Base-by-base conservation (phyloP, 306 rosid genomes). In the Cyamopsis tetragonoloba region DNA sequence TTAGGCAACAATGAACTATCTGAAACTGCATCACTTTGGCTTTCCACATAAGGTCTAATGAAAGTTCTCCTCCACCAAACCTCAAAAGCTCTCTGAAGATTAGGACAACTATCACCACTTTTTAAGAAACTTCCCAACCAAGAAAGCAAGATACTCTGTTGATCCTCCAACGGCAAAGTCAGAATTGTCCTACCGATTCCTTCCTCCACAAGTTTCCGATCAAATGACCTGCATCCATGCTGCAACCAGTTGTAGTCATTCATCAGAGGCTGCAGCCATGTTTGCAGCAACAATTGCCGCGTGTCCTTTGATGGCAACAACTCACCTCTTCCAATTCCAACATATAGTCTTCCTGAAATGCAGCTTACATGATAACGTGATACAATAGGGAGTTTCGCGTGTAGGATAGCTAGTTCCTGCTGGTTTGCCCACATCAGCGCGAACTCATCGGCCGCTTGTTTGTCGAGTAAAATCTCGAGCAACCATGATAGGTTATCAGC, bases 21-120 rank as follows among this genome's bases (percentile, higher is more conserved):
- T 30, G 84, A 66, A 68, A 55, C 77, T 17, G 24, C 60, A 53
- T 72, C 82, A 19, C 87, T 89, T 76, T 83, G 89, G 43, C 68
- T 75, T 46, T 87, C 96, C 18, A 78, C 73, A 35, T 81, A 83
- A 0, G 96, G 97, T 51, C 91, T 82, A 31, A 85, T 84, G 74
- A 93, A 93, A 56, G 99, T 93, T 58, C 99, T 79, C 48, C 99
- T 68, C 97, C 99, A 90, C 99, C 99, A 93, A 3, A 93, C 99
- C 80, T 93, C 99, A 12, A 93, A 93, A 22, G 99, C 99, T 71
- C 84, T 84, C 71, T 88, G 95, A 72, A 93, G 99, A 76, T 93
- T 93, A 1, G 99, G 99, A 75, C 97, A 93, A 28, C 83, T 84
- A 67, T 93, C 97, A n/a, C 99, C 99, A 13, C 81, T 84, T 74